These are phyloP conservation scores for Penicillium longicatenatum DNA, from an alignment of 495 filamentous ascomycete genomes.

Conservation along the genomic window DNA sequence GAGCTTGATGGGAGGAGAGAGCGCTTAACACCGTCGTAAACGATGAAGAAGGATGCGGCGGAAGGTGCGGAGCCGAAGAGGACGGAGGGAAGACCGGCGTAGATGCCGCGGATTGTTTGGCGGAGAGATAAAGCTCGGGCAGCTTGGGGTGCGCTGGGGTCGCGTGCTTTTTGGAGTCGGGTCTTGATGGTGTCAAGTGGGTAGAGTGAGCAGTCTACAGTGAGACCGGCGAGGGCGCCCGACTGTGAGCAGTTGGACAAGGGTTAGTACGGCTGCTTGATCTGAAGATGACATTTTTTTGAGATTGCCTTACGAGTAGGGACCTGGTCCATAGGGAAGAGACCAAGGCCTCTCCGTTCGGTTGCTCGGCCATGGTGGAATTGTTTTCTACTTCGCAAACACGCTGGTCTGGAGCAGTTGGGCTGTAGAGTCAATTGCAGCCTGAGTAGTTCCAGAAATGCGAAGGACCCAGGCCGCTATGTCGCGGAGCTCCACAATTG, in stretches of 20 bases:
- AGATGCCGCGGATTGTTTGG: constrained; percentile 69
- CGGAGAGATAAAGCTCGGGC: constrained; percentile 36
- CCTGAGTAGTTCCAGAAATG: background rate
- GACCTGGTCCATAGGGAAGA: constrained; percentile 50
- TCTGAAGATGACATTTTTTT: background rate
- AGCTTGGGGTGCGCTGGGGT: constrained; percentile 64
- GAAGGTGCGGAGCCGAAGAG: constrained; percentile 83
- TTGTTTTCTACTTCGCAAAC: constrained; percentile 12
- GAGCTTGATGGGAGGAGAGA: constrained; percentile 41
- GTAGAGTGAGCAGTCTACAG: constrained; percentile 88
- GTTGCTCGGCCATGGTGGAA: constrained; percentile 33
- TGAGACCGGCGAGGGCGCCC: constrained; percentile 77
- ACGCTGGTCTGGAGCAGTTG: constrained; percentile 13
- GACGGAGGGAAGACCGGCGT: constrained; percentile 67
- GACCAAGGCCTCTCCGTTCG: constrained; percentile 39
- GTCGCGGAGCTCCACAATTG: constrained; percentile 28
- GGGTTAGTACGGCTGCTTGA: constrained; percentile 3
- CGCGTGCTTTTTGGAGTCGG: constrained; percentile 82
- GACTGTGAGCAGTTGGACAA: constrained; percentile 54
- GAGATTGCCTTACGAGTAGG: constrained; percentile 35
- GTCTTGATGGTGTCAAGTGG: constrained; percentile 92
- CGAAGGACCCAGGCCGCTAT: constrained; percentile 7
- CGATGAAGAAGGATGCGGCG: constrained; percentile 98
- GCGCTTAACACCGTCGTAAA: constrained; percentile 83
- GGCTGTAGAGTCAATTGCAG: constrained; percentile 1